Base-by-base conservation (phyloP, 176 grass and related monocot genomes). In the Pontederia crassipes region DNA sequence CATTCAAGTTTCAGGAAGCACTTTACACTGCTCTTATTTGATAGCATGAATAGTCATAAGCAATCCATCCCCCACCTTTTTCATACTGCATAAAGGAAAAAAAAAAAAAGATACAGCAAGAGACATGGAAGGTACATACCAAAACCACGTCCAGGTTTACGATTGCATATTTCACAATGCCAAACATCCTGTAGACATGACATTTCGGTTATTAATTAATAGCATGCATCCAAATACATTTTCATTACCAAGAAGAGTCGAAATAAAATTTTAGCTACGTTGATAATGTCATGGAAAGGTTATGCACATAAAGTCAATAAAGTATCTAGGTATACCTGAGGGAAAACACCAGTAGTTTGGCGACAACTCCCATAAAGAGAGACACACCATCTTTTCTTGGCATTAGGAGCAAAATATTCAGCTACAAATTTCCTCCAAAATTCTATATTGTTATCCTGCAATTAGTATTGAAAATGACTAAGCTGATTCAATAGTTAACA, bases 331-430 rank as follows among this genome's bases (percentile, higher is more conserved):
- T 54, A 78, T 47, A 95, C 90, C 92, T 96, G 92, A 64, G 92
- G 92, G 48, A 90, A 90, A 85, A 96, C 93, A 61, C 93, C 93
- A n/a, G 93, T 98, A 58, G 93, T 88, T 85, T 98, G 93, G 10
- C 93, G 87, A 16, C 87, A 76, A 68, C 78, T 98, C 74, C 93
- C 87, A 49, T 98, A 98, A 26, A 92, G 93, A 59, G 93, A 98
- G 46, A 98, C 87, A 55, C 93, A 98, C 93, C 93, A 98, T 71
- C 87, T 98, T 65, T 98, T 98, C 68, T 91, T 98, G 26, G 93
- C 93, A 81, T 66, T 86, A 57, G 93, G 87, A 28, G 93, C 84
- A 66, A 88, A 98, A 70, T 92, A 98, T 48, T 98, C 93, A 24
- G 86, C 81, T 48, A 92, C 81, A 81, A 98, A 98, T 74, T 85